phyloP scores from a whole-genome alignment of 1,139 yeast species.

The Saccharomyces hybrid region DNA sequence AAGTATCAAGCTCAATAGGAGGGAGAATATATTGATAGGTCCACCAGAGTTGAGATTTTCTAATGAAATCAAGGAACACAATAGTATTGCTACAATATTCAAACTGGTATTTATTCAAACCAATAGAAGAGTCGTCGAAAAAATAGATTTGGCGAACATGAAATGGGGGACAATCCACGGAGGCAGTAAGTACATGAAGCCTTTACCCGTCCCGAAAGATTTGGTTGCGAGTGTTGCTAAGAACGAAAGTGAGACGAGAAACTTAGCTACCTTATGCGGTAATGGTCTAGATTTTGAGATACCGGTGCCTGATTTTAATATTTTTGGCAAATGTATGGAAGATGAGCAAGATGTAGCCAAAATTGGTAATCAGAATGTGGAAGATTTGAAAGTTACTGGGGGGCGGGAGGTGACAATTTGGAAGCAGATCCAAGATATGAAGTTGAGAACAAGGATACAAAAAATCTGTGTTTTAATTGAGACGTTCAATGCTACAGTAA shows the following conservation, averaged over 20 bases:
- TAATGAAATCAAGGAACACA: background rate
- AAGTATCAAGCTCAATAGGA: conserved; percentile 2
- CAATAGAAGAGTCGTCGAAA: background rate
- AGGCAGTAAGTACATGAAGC: background rate
- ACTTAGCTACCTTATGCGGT: background rate
- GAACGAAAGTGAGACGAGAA: background rate
- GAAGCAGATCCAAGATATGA: conserved; percentile 8
- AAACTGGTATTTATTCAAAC: conserved; percentile 3
- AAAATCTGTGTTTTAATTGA: conserved; percentile 12
- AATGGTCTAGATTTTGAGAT: background rate
- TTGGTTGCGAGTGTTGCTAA: background rate
- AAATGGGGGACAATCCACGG: conserved; percentile 8
- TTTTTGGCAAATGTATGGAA: background rate
- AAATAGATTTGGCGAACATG: conserved; percentile 6
- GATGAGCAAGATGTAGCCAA: background rate
- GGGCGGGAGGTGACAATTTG: background rate
- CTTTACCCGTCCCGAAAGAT: conserved; percentile 1
- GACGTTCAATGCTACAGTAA: conserved; percentile 17
- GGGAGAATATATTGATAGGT: background rate
- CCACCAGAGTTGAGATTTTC: conserved; percentile 7
- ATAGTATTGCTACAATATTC: background rate
- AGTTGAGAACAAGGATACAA: conserved; percentile 12
- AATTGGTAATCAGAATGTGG: background rate
- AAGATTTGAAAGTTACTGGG: background rate
- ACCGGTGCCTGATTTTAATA: background rate